A percentile compares a stretch with the other conserved stretches of the same genome.
phyloP scores from a whole-genome alignment of 768 basidiomycete genomes.

The Cytidiella melzeri region DNA sequence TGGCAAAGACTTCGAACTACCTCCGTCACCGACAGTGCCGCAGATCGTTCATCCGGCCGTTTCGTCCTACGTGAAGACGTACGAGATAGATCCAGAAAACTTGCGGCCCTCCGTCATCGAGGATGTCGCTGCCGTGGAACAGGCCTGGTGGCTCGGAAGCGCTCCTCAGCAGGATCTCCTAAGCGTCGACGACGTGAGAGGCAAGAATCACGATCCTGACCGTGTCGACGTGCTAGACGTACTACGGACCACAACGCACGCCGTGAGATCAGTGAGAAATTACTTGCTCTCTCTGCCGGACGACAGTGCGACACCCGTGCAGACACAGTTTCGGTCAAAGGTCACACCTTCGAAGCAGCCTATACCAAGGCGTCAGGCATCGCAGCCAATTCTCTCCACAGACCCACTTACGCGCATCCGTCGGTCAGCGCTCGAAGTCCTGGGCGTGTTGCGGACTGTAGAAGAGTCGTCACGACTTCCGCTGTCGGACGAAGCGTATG shows the following conservation, averaged over 20 bases:
- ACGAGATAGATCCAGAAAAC: conserved; percentile 70
- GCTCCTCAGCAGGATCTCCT: background rate
- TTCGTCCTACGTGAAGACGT: conserved; percentile 54
- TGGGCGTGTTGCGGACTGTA: conserved; percentile 69
- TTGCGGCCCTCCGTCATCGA: conserved; percentile 72
- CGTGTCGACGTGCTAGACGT: conserved; percentile 60
- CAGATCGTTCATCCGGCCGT: conserved; percentile 37
- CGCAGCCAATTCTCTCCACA: conserved; percentile 30
- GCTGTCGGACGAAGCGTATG: conserved; percentile 76
- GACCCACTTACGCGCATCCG: conserved; percentile 70
- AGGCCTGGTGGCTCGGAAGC: conserved; percentile 50
- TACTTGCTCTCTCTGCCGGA: conserved; percentile 80
- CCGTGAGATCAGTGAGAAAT: conserved; percentile 78
- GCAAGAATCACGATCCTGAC: conserved; percentile 1
- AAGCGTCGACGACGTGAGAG: background rate
- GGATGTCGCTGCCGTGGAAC: conserved; percentile 61
- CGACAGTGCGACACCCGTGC: conserved; percentile 42
- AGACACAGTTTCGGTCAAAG: conserved; percentile 5
- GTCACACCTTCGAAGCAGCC: conserved; percentile 28
- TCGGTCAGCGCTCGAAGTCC: conserved; percentile 75
- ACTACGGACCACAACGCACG: conserved; percentile 73
- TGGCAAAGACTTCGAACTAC: conserved; percentile 52
- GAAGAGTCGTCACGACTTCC: conserved; percentile 78
- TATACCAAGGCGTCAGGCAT: conserved; percentile 30
- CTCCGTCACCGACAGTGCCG: conserved; percentile 61